Percentiles rank a stretch among this genome's conserved stretches.
These are phyloP conservation scores for Lachancea quebecensis DNA, from an alignment of 805 yeast species.

Conservation along the genomic window DNA sequence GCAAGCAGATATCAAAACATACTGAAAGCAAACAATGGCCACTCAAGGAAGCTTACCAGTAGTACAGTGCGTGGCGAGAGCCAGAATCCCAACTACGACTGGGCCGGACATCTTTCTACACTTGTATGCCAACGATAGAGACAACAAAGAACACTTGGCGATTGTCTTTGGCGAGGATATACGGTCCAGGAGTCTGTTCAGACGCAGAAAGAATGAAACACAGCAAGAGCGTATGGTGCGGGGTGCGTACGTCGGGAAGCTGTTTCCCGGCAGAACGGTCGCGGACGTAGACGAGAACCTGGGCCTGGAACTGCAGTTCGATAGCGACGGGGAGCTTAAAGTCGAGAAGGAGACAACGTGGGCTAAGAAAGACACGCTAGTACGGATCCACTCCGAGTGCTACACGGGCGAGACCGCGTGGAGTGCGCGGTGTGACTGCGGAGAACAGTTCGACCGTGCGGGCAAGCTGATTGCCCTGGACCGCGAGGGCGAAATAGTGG, in stretches of 20 bases:
- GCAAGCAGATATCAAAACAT: not conserved
- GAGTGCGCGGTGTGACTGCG: conserved; percentile 99
- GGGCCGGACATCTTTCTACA: conserved; percentile 94
- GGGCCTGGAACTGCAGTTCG: conserved; percentile 37
- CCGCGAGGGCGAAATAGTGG: conserved; percentile 32
- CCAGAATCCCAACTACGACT: conserved; percentile 91
- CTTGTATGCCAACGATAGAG: conserved; percentile 77
- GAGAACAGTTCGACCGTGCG: conserved; percentile 98
- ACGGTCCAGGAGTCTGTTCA: conserved; percentile 67
- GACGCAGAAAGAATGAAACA: conserved; percentile 54
- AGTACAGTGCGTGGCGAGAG: conserved; percentile 86
- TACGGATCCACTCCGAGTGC: conserved; percentile 93
- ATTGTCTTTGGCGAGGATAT: conserved; percentile 93
- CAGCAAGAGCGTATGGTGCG: conserved; percentile 96
- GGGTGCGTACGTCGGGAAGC: conserved; percentile 90
- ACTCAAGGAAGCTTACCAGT: not conserved
- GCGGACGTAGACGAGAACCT: conserved; percentile 56
- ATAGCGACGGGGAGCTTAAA: conserved; percentile 33
- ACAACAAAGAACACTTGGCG: conserved; percentile 90
- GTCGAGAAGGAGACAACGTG: conserved; percentile 19
- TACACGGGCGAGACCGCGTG: conserved; percentile 99
- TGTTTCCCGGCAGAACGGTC: conserved; percentile 73
- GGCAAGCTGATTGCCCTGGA: conserved; percentile 67
- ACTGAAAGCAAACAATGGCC: not conserved
- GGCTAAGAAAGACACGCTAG: conserved; percentile 44